Conservation (phyloP, 164 flowering plant genomes). For the Echeveria elegans region DNA sequence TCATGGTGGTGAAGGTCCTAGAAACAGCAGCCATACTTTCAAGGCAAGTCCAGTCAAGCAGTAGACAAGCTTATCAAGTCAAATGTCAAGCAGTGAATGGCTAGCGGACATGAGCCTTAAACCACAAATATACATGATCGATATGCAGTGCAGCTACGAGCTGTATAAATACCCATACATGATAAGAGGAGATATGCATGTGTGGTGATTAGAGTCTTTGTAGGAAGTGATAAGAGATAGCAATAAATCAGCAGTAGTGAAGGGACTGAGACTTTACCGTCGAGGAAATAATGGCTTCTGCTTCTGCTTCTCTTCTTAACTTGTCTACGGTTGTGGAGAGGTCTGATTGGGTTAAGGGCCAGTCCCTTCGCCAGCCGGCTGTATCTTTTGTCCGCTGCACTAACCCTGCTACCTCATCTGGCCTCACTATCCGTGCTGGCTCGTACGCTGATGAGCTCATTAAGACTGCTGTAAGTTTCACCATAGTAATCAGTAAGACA, state of each 20-base stretch:
- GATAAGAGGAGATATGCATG: not conserved
- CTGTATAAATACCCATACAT: not conserved
- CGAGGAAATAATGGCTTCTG: constrained; percentile 32
- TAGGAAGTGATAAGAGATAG: not conserved
- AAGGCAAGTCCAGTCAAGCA: not conserved
- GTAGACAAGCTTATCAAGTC: not conserved
- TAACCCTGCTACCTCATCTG: constrained; percentile 31
- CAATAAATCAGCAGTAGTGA: not conserved
- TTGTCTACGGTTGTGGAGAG: constrained; percentile 30
- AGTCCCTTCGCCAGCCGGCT: constrained; percentile 44
- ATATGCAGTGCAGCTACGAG: not conserved
- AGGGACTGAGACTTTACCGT: not conserved
- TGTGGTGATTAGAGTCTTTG: not conserved
- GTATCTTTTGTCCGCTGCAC: constrained; percentile 23
- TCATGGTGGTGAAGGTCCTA: not conserved
- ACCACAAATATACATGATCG: not conserved
- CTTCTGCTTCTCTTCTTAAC: constrained; percentile 54
- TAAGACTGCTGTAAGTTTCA: constrained; percentile 67
- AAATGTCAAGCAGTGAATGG: not conserved
- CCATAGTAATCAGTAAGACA: not conserved
- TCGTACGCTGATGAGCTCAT: constrained; percentile 82
- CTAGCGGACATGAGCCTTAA: not conserved
- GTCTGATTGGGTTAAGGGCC: constrained; percentile 4
- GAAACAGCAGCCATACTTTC: not conserved
- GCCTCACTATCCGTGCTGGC: constrained; percentile 48